phyloP scores from a whole-genome alignment of 495 filamentous ascomycete species.

The Penicillium herquei region DNA sequence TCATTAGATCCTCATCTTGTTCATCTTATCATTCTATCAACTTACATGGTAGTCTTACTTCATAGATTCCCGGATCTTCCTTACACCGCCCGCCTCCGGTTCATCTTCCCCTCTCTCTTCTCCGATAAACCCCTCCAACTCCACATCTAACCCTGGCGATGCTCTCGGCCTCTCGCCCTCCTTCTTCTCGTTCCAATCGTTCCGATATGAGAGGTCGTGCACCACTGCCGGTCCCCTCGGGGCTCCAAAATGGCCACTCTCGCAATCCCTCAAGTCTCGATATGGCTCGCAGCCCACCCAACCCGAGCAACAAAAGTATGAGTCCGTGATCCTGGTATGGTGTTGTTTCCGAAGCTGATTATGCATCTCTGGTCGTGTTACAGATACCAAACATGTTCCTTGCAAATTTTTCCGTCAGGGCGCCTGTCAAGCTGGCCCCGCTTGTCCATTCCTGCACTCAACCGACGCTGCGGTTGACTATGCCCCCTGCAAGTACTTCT shows the following conservation, averaged over 20 bases:
- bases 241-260: conserved; percentile 45
- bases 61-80: conserved; percentile 5
- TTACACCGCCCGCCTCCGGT: conserved; percentile 17
- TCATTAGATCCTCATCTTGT: background rate
- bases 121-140: conserved; percentile 34
- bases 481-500: conserved; percentile 95
- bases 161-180: conserved; percentile 27
- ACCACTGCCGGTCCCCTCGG: conserved; percentile 41
- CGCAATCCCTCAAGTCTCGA: conserved; percentile 48
- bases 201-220: conserved; percentile 47
- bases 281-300: conserved; percentile 73
- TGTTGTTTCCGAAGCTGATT: conserved; percentile 12
- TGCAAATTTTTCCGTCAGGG: conserved; percentile 99
- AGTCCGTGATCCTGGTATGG: background rate
- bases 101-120: conserved; percentile 16
- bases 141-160: conserved; percentile 15
- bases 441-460: conserved; percentile 95
- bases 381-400: conserved; percentile 95
- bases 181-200: conserved; percentile 22
- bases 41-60: background rate
- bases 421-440: conserved; percentile 91
- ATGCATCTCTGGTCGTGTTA: conserved; percentile 10
- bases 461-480: conserved; percentile 74
- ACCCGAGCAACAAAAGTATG: conserved; percentile 68
- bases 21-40: background rate